These are phyloP conservation scores for Daldinia eschscholtzii DNA, from an alignment of 2,329 filamentous ascomycete species.

Conservation along the genomic window DNA sequence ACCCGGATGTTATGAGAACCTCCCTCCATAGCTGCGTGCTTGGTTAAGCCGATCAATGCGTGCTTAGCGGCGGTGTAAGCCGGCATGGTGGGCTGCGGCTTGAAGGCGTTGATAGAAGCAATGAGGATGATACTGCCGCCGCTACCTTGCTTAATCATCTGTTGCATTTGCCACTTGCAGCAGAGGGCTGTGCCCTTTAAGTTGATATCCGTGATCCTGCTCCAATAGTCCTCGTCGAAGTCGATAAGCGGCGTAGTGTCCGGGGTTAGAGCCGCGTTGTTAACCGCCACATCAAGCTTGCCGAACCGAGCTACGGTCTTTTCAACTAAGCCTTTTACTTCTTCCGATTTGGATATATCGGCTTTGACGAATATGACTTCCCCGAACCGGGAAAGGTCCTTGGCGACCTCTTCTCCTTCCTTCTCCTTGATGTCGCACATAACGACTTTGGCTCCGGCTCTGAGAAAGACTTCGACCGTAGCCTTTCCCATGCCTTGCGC, in stretches of 20 bases:
- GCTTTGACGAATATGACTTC: slow-evolving; percentile 45
- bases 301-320: slow-evolving; percentile 54
- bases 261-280: slow-evolving; percentile 54
- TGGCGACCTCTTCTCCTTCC: slow-evolving; percentile 37
- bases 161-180: slow-evolving; percentile 56
- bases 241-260: slow-evolving; percentile 49
- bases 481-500: slow-evolving; percentile 52
- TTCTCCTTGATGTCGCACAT: slow-evolving; percentile 42
- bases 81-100: slow-evolving; percentile 53
- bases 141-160: slow-evolving; percentile 54
- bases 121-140: slow-evolving; percentile 57
- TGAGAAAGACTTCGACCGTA: slow-evolving; percentile 46
- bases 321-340: slow-evolving; percentile 43
- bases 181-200: slow-evolving; percentile 57
- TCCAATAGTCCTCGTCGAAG: slow-evolving; percentile 55
- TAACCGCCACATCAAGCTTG: slow-evolving; percentile 58
- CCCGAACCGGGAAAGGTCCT: slow-evolving; percentile 37
- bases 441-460: slow-evolving; percentile 47
- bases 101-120: slow-evolving; percentile 56
- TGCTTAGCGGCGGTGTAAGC: slow-evolving; percentile 60
- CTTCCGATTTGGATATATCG: slow-evolving; percentile 44
- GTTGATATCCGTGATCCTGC: slow-evolving; percentile 55
- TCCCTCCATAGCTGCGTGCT: slow-evolving; percentile 53
- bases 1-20: slow-evolving; percentile 53
- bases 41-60: slow-evolving; percentile 59